Base-by-base conservation (phyloP, 192 early-diverging fungal genomes). In the Mycoemilia scoparia region DNA sequence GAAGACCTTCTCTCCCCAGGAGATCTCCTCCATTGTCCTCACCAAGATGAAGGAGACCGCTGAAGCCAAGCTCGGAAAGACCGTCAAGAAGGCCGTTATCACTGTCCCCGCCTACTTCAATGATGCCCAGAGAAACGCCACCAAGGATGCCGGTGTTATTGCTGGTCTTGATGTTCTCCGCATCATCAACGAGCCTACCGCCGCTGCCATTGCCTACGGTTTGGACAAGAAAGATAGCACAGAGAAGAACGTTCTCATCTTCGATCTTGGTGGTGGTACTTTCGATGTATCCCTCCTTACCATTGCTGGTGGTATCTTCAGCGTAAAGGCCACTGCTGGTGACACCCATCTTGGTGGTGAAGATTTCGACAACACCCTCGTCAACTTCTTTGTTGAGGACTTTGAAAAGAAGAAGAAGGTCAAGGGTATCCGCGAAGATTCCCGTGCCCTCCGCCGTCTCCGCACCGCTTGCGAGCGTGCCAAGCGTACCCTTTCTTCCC, bases 161-260 rank as follows among this genome's bases (percentile, higher is more conserved):
- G 66, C 84, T 20, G 82, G 82, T 38, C 65, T 88, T 29, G 74
- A 83, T 32, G 76, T 88, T 37, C 71, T 80, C 54, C 79, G 84
- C 49, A 81, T 88, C 65, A 77, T 85, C 59, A 88, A 85, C 74
- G 84, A 85, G 57, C 82, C 84, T 42, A 88, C 80, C 7, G 84
- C 84, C 35, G 84, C 84, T 21, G 82, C 79, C 22, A 76, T 82
- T 41, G 82, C 82, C 25, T 85, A 85, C 64, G 77, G 79, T 45
- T 64, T 85, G 53, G 74, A 85, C 60, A 67, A 66, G 33, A 77
- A 79, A 70, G 59, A 69, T 54, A 71, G 60, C 54, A 63, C 69
- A 50, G 78, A 83, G 62, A 66, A 70, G 52, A 64, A 71, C 52
- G 70, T 79, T 19, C 64, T 78, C 44, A 72, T 85, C 36, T 85